These are phyloP conservation scores for Mortierella claussenii DNA, from an alignment of 192 early-diverging fungal genomes.

Conservation along the genomic window DNA sequence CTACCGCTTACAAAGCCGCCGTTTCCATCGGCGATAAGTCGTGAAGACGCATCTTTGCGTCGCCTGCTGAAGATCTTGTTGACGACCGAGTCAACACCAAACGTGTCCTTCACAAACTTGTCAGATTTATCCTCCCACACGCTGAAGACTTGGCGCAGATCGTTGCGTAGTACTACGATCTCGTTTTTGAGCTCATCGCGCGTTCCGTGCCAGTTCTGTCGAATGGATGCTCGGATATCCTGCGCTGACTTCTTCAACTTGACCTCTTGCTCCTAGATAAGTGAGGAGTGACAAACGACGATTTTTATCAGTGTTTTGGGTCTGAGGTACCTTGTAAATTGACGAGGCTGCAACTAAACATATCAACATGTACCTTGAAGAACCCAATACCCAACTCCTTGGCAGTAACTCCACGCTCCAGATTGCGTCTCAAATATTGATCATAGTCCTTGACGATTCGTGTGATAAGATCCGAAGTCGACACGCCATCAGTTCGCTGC, in stretches of 20 bases:
- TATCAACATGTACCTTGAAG: slow-evolving; percentile 70
- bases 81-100: slow-evolving; percentile 67
- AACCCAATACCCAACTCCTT: slow-evolving; percentile 87
- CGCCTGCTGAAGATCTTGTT: slow-evolving; percentile 44
- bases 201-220: slow-evolving; percentile 69
- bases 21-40: slow-evolving; percentile 3
- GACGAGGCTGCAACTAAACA: no score
- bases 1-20: background rate
- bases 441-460: slow-evolving; percentile 89
- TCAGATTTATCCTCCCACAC: slow-evolving; percentile 77
- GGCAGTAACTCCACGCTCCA: slow-evolving; percentile 84
- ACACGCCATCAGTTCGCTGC: slow-evolving; percentile 81
- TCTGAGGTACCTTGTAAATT: no score
- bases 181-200: slow-evolving; percentile 67
- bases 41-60: background rate
- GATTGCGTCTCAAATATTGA: slow-evolving; percentile 82
- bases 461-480: slow-evolving; percentile 85
- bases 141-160: slow-evolving; percentile 63
- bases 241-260: slow-evolving; percentile 77
- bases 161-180: slow-evolving; percentile 66
- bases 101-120: slow-evolving; percentile 77
- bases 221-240: slow-evolving; percentile 70
- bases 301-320: no score
- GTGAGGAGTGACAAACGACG: no score
- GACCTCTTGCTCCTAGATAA: slow-evolving; percentile 69